Evolutionary conservation across 1,139 yeast species (phyloP), one percentile per base, ranked within the genome.

Genomic region (Zygosaccharomyces pseudobailii): DNA sequence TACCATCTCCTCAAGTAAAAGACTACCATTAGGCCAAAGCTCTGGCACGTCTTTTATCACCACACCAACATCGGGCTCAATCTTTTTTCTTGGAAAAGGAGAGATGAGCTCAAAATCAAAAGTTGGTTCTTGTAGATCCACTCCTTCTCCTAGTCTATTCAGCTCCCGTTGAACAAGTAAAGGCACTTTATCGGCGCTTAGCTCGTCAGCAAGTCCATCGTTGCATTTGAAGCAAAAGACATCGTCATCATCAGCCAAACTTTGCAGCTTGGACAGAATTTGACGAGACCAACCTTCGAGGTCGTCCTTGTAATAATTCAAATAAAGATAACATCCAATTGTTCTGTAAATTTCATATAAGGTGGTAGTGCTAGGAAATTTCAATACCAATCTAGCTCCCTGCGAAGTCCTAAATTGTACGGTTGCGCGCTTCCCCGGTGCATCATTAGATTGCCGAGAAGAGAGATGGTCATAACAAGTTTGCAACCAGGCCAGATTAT

Each of bases 281-380:
- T 46, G 45, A 9, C 42, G 21, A 1, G 20, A 22, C 61, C 56
- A 54, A 17, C 51, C 50, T 3, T 46, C 45, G 1, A 37, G 41
- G 36, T 58, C 59, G 5, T 39, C 43, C 1, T 51, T 43, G 17
- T 45, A 45, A 5, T 52, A 49, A 1, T 51, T 40, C 20, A 68
- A 38, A 46, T 61, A 62, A 28, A 67, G 42, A 36, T 62, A 58
- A 13, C 68, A 69, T 51, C 84, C 88, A 37, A 87, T 79, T 57
- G 74, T 79, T 39, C 81, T 72, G 63, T 87, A 88, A 4, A 90
- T 64, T 33, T 85, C 85, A 39, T 71, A 72, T n/a, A 84, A 62
- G 0, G 80, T 68, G 13, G 77, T 72, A 5, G 66, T 59, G 21
- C 76, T 73, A 24, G 68, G 61, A 49, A 88, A 79, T 44, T 74